Evolutionary conservation across 2,329 filamentous ascomycete genomes (phyloP), one percentile per base, ranked within the genome.

Genomic region (Ascosphaera aggregata): DNA sequence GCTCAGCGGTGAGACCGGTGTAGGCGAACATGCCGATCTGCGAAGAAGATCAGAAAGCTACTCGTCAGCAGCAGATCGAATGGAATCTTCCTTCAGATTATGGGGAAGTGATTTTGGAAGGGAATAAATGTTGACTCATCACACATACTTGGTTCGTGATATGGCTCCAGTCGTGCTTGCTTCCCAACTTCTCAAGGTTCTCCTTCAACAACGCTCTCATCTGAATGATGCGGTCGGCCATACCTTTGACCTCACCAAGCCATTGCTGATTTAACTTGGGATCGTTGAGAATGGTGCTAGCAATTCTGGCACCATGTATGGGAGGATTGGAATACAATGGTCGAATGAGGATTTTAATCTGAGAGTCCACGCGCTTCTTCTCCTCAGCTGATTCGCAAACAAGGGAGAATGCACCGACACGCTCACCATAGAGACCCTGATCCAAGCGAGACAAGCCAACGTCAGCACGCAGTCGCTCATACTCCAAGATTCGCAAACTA

Each of bases 21-120:
- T 92, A 98, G 50, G 89, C 86, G 56, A 98, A 98, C 89, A 98
- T 98, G 65, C 89, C 89, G 53, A 98, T 98, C 72, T 71, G 45
- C 7, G 43, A 31, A 5, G 13, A 15, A 3, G 2, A 17, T 11
- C 7, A 7, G 8, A 8, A 18, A 37, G 8, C 22, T 7, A 18
- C 8, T 4, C 17, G 9, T 13, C 11, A 39, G 18, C 11, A 13
- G 30, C 20, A 9, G 20, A 18, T 15, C 22, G 35, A 38, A 22
- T 34, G 13, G 27, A 34, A 22, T 36, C 20, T 22, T 18, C 15
- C 27, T 18, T 35, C 35, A 15, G 8, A 13, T 27, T n/a, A 37
- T 11, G 3, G 31, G 43, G 36, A 38, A 18, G n/a, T n/a, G n/a
- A n/a, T n/a, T n/a, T n/a, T n/a, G n/a, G n/a, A n/a, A n/a, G n/a